phyloP scores from a whole-genome alignment of 2,329 filamentous ascomycete species.

The Metarhizium brunneum region DNA sequence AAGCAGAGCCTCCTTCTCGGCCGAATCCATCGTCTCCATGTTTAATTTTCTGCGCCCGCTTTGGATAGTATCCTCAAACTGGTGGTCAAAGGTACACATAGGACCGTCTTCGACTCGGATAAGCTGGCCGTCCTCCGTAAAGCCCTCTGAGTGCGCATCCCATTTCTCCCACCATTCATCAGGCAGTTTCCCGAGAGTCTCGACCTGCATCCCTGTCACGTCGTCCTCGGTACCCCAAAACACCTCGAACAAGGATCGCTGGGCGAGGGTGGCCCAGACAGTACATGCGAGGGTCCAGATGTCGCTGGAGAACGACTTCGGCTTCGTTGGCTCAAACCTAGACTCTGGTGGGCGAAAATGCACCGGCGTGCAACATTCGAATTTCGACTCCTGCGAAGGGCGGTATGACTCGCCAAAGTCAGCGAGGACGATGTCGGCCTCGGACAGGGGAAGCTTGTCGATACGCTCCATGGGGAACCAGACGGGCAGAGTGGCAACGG shows the following conservation, averaged over 20 bases:
- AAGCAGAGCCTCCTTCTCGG: neutral
- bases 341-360: constrained; percentile 12
- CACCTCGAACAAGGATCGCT: constrained; percentile 12
- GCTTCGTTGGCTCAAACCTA: constrained; percentile 10
- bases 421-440: constrained; percentile 7
- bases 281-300: no score
- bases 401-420: constrained; percentile 14
- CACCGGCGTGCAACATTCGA: constrained; percentile 13
- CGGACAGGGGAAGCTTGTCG: neutral
- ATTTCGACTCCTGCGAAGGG: constrained; percentile 8
- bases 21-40: neutral
- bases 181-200: neutral
- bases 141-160: neutral
- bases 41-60: neutral
- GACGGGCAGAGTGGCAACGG: constrained; percentile 11
- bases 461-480: constrained; percentile 11
- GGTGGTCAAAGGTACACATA: neutral
- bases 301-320: constrained; percentile 12
- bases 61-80: neutral
- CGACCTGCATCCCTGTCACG: neutral
- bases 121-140: neutral
- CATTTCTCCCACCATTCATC: neutral
- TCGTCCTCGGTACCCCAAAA: neutral
- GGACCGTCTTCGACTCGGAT: neutral
- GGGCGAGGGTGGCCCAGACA: constrained; percentile 11